Percentiles rank a stretch among this genome's conserved stretches.
Conservation (phyloP, 2,329 filamentous ascomycete species). For the Colletotrichum caudatum region DNA sequence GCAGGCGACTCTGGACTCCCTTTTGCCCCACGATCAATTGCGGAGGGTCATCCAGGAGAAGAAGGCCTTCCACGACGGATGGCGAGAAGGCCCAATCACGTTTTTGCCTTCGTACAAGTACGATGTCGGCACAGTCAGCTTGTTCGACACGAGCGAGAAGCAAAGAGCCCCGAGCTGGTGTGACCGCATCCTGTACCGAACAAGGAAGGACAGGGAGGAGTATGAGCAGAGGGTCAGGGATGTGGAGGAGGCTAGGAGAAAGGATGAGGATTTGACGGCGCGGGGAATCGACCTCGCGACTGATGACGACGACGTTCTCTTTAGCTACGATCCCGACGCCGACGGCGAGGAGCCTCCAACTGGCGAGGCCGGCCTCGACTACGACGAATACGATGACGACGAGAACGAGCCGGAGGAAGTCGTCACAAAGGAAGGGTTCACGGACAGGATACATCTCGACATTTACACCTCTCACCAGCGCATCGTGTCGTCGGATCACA, state of each 20-base stretch:
- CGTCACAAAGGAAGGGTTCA: conserved; percentile 68
- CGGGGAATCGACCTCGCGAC: conserved; percentile 79
- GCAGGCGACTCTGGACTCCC: conserved; percentile 86
- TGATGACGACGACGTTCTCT: conserved; percentile 86
- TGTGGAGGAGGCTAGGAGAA: conserved; percentile 74
- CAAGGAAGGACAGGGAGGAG: conserved; percentile 74
- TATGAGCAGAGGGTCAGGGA: conserved; percentile 75
- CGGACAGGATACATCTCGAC: conserved; percentile 67
- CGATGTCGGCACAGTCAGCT: conserved; percentile 89
- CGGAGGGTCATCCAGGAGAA: conserved; percentile 76
- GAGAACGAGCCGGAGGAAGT: conserved; percentile 61
- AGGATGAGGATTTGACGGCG: conserved; percentile 87
- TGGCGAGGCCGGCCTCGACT: conserved; percentile 64
- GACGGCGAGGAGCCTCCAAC: conserved; percentile 66
- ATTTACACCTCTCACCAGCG: conserved; percentile 90
- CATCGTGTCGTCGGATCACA: conserved; percentile 94
- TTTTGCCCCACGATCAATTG: conserved; percentile 92
- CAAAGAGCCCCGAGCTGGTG: conserved; percentile 95
- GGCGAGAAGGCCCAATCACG: conserved; percentile 87
- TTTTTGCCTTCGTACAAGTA: conserved; percentile 99
- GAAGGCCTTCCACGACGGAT: conserved; percentile 91
- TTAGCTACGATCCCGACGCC: conserved; percentile 88
- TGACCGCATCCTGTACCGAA: conserved; percentile 90
- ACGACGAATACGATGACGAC: conserved; percentile 67
- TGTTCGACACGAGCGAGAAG: conserved; percentile 97